Evolutionary conservation across 495 filamentous ascomycete genomes (phyloP).

Genomic region (Talaromyces nanjingensis): DNA sequence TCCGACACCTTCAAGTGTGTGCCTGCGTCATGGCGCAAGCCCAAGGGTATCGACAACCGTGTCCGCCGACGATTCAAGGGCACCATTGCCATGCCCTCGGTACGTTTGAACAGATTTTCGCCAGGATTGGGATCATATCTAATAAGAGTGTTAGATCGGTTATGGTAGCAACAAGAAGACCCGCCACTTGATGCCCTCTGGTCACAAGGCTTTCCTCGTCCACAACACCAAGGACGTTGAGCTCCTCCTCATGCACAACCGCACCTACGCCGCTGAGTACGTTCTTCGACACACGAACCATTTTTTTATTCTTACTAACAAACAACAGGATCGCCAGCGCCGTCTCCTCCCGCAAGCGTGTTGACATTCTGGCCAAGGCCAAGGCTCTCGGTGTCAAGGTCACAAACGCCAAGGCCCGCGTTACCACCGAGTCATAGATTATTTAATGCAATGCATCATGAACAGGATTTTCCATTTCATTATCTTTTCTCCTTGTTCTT

Average conservation of each 20-base stretch:
- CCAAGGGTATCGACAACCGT: slow-evolving; percentile 97
- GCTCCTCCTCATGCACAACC: slow-evolving; percentile 99
- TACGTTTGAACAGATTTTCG: slow-evolving; percentile 43
- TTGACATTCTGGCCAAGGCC: slow-evolving; percentile 91
- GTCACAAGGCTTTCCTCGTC: slow-evolving; percentile 99
- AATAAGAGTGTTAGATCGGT: slow-evolving; percentile 63
- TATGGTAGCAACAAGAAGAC: slow-evolving; percentile 99
- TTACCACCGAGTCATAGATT: slow-evolving; percentile 90
- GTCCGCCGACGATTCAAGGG: slow-evolving; percentile 91
- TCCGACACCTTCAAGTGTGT: slow-evolving; percentile 91
- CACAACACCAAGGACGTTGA: slow-evolving; percentile 92
- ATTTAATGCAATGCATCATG: slow-evolving; percentile 16
- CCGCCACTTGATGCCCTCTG: slow-evolving; percentile 94
- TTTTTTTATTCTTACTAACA: neutral
- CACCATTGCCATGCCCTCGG: slow-evolving; percentile 93
- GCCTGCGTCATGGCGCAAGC: slow-evolving; percentile 87
- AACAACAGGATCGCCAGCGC: slow-evolving; percentile 81
- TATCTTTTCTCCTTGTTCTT: slow-evolving; percentile 8
- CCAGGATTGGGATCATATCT: slow-evolving; percentile 10
- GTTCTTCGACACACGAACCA: slow-evolving; percentile 22
- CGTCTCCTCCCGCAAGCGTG: slow-evolving; percentile 96
- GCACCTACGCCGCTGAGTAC: slow-evolving; percentile 96
- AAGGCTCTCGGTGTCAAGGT: slow-evolving; percentile 98
- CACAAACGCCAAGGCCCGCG: slow-evolving; percentile 96
- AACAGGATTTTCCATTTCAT: slow-evolving; percentile 6